Percentiles rank a stretch among this genome's conserved stretches.
phyloP scores from a whole-genome alignment of 345 rosid genomes.

The Capsella bursapastoris region DNA sequence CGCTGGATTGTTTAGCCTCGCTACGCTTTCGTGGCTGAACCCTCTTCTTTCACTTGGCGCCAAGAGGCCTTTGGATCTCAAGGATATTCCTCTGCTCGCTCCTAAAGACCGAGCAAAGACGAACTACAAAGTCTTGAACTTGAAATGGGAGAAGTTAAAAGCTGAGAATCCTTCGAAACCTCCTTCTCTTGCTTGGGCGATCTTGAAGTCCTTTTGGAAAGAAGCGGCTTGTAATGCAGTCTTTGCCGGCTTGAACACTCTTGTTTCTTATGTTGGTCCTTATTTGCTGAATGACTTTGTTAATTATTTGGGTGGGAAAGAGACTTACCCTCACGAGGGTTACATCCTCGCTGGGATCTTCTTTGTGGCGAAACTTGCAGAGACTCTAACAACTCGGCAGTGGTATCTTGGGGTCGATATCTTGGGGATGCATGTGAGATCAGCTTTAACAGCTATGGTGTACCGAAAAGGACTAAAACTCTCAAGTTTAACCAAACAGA shows the following conservation, averaged over 20 bases:
- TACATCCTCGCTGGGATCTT: neutral
- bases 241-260: neutral
- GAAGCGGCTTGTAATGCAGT: conserved; percentile 1
- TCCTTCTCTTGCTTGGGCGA: neutral
- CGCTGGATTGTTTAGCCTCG: neutral
- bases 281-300: neutral
- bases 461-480: neutral
- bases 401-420: neutral
- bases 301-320: neutral
- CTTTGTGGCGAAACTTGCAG: neutral
- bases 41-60: neutral
- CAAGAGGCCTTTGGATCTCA: conserved; percentile 1
- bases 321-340: conserved; percentile 1
- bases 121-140: neutral
- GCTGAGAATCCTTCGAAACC: neutral
- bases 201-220: neutral
- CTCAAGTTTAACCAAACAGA: neutral
- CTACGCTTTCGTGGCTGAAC: neutral
- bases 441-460: neutral
- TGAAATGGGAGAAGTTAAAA: neutral
- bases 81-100: neutral
- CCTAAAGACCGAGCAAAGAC: neutral
- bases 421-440: conserved; percentile 1
- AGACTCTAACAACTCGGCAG: neutral
- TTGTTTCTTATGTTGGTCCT: neutral